phyloP scores from a whole-genome alignment of 345 rosid species.

The Aegle marmelos region DNA sequence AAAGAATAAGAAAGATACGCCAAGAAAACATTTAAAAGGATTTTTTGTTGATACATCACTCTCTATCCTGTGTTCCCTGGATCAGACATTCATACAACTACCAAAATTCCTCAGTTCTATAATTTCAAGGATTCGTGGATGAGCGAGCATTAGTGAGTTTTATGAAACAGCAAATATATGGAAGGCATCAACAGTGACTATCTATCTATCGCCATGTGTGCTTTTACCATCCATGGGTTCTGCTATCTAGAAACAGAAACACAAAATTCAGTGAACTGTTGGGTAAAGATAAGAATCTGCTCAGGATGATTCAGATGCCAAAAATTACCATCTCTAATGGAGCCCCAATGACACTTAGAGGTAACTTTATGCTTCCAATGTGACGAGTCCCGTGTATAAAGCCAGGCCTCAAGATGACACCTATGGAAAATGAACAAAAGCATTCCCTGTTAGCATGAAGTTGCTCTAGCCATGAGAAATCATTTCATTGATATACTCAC shows the following conservation, averaged over 20 bases:
- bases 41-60: neutral
- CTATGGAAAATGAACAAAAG: conserved; percentile 20
- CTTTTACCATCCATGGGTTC: too few species aligned
- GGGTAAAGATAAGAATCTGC: neutral
- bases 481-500: neutral
- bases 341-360: conserved; percentile 57
- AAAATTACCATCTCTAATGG: conserved; percentile 55
- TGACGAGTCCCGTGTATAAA: conserved; percentile 60
- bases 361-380: conserved; percentile 46
- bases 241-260: neutral
- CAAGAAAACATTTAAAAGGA: neutral
- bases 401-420: conserved; percentile 59
- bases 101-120: neutral
- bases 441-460: neutral
- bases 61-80: neutral
- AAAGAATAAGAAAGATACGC: neutral
- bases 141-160: neutral
- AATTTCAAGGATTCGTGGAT: neutral
- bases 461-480: neutral
- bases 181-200: neutral
- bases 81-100: neutral
- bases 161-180: neutral
- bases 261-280: neutral
- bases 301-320: neutral
- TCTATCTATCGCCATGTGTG: neutral